Percentiles rank a stretch among this genome's conserved stretches.
phyloP scores from a whole-genome alignment of 2,329 filamentous ascomycete genomes.

The Pestalotiopsis sp. region DNA sequence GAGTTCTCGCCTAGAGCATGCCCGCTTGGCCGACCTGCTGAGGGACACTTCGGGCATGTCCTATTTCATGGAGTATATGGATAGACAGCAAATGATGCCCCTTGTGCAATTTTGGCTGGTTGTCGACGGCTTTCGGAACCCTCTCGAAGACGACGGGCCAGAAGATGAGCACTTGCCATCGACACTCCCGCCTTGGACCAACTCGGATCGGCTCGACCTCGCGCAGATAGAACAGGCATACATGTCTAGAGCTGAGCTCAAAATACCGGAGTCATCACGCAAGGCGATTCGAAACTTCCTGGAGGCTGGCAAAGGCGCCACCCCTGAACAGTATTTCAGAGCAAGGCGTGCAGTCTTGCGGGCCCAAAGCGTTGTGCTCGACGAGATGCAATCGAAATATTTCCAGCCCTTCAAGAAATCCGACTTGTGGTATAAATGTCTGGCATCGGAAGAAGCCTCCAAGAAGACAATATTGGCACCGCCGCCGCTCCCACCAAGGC shows the following conservation, averaged over 20 bases:
- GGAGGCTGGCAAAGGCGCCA: constrained; percentile 74
- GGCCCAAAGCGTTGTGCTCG: constrained; percentile 80
- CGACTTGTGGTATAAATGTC: constrained; percentile 93
- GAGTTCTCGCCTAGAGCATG: constrained; percentile 71
- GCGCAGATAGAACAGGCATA: constrained; percentile 92
- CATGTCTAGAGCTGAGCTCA: constrained; percentile 78
- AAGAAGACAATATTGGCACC: constrained; percentile 33
- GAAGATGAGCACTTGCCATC: constrained; percentile 68
- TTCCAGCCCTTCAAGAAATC: constrained; percentile 89
- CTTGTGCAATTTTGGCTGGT: constrained; percentile 98
- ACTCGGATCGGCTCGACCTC: constrained; percentile 84
- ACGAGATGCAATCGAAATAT: constrained; percentile 80
- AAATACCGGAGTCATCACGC: constrained; percentile 71
- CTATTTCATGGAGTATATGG: constrained; percentile 99
- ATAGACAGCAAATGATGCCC: constrained; percentile 82
- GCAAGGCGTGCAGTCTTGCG: constrained; percentile 81
- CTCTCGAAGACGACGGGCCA: constrained; percentile 79
- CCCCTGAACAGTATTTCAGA: constrained; percentile 78
- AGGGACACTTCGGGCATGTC: constrained; percentile 89
- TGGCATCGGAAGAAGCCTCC: constrained; percentile 81
- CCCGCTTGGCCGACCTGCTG: constrained; percentile 81
- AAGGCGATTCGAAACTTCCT: constrained; percentile 77
- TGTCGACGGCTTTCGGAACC: constrained; percentile 93
- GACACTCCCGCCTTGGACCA: constrained; percentile 71
- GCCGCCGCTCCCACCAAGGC: constrained; percentile 25